Conservation (phyloP, 495 filamentous ascomycete genomes). For the Penicillium paradoxum region DNA sequence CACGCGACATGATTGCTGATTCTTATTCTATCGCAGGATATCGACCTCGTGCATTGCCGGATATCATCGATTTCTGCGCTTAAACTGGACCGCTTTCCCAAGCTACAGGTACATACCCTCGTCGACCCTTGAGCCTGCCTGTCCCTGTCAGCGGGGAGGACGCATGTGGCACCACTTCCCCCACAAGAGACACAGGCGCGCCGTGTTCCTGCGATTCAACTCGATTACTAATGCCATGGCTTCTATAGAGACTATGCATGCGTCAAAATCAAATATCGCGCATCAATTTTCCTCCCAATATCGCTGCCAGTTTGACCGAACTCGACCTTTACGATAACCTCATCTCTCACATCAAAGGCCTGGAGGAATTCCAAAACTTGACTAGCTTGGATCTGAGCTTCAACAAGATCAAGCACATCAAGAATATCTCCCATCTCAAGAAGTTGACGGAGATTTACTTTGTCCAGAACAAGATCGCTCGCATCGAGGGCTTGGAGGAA, state of each 20-base stretch:
- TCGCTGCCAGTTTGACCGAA: conserved; percentile 66
- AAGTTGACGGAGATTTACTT: conserved; percentile 85
- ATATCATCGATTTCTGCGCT: conserved; percentile 75
- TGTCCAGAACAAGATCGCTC: conserved; percentile 87
- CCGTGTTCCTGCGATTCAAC: neutral
- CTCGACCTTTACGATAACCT: conserved; percentile 97
- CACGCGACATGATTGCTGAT: conserved; percentile 9
- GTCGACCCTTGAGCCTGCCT: neutral
- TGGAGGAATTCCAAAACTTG: conserved; percentile 71
- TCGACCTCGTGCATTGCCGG: conserved; percentile 83
- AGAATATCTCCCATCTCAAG: conserved; percentile 72
- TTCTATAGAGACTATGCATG: conserved; percentile 68
- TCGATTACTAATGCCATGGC: conserved; percentile 8
- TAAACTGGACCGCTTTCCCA: conserved; percentile 72
- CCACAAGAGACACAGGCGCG: neutral
- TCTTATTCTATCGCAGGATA: conserved; percentile 53
- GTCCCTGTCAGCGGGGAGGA: neutral
- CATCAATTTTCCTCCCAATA: conserved; percentile 59
- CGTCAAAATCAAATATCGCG: conserved; percentile 86
- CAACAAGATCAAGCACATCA: conserved; percentile 99
- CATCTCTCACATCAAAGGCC: conserved; percentile 79
- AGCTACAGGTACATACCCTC: conserved; percentile 52
- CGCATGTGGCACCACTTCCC: neutral
- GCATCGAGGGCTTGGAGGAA: conserved; percentile 79
- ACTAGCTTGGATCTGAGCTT: conserved; percentile 86